Evolutionary conservation across 2,329 filamentous ascomycete species (phyloP), one percentile per base, ranked within the genome.

Genomic region (Monilinia vaccinii-corymbosi): DNA sequence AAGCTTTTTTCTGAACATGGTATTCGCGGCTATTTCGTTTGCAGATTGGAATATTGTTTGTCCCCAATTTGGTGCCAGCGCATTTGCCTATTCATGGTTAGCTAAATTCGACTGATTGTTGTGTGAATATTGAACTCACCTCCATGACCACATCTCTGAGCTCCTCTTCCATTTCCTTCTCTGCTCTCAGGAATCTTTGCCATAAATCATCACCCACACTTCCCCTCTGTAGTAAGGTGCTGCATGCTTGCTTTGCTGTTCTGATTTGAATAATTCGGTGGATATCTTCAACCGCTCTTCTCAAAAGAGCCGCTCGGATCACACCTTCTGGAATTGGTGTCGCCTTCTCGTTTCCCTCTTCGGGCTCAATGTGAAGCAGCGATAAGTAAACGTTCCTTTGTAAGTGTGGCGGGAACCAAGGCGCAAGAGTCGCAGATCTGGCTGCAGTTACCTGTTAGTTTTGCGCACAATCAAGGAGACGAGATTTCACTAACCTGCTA

Each of bases 141-240:
- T 97, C 93, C 68, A 86, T 83, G 38, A 97, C 91, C 28, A 97
- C 93, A 75, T 99, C 94, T 69, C 90, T 84, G 63, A 99, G 80
- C 76, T 99, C 94, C 67, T 91, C 90, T 76, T 99, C 92, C 79
- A 97, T 95, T 76, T 99, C 94, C 78, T 95, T 92, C 81, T 99
- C 94, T 0, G 93, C 94, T 55, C 91, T 83, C 75, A 86, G 76
- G 74, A 97, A 96, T 44, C 93, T 82, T 78, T 97, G 90, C 88
- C 91, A 96, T 67, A 99, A 76, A 74, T 99, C 94, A 73, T 99
- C 94, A 16, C 94, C 93, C 1, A 99, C 91, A 70, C 91, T 96
- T 52, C 94, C 94, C 64, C 91, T 82, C 75, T 96, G 91, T 68
- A 97, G 75, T 66, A 99, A 77, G 28, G 86, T 82, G 71, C 88